Conservation (phyloP, 208 protist genomes). For the Trypanosoma boissoni region DNA sequence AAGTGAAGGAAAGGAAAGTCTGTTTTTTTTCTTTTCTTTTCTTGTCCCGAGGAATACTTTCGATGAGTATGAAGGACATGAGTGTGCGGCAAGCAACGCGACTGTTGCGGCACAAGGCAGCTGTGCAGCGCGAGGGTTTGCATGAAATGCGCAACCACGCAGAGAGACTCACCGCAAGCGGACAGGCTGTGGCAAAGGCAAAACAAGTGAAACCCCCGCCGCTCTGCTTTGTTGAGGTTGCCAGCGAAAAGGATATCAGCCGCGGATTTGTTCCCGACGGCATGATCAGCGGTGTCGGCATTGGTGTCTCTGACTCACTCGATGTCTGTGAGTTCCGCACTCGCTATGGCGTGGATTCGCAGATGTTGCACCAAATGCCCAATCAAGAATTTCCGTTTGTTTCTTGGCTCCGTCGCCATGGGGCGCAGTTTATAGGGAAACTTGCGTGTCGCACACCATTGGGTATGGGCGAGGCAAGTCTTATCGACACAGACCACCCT, state of each 20-base stretch:
- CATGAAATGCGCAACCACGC: slow-evolving; percentile 53
- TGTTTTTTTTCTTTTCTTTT: background rate
- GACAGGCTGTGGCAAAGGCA: slow-evolving; percentile 15
- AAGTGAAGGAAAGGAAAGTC: slow-evolving; percentile 9
- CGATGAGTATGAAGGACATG: slow-evolving; percentile 11
- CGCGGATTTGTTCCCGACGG: slow-evolving; percentile 51
- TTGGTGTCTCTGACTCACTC: slow-evolving; percentile 72
- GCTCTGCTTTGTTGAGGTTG: slow-evolving; percentile 65
- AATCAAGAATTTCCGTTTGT: slow-evolving; percentile 73
- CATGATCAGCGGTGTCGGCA: slow-evolving; percentile 70
- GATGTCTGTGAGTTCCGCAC: slow-evolving; percentile 75
- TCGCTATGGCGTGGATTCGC: slow-evolving; percentile 50
- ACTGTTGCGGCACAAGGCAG: slow-evolving; percentile 45
- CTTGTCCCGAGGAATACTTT: no score
- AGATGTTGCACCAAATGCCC: slow-evolving; percentile 49
- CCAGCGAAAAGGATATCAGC: slow-evolving; percentile 44
- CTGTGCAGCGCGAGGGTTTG: slow-evolving; percentile 53
- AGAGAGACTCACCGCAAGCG: slow-evolving; percentile 50
- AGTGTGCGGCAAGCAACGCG: slow-evolving; percentile 51
- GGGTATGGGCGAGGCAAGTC: slow-evolving; percentile 55
- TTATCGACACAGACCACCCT: slow-evolving; percentile 51
- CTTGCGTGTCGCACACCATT: slow-evolving; percentile 66
- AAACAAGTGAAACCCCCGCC: slow-evolving; percentile 24
- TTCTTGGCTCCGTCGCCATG: slow-evolving; percentile 73
- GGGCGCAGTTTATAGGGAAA: slow-evolving; percentile 77